Base-by-base conservation (phyloP, 805 yeast genomes). In the Saccharomyces kudriavzevii region DNA sequence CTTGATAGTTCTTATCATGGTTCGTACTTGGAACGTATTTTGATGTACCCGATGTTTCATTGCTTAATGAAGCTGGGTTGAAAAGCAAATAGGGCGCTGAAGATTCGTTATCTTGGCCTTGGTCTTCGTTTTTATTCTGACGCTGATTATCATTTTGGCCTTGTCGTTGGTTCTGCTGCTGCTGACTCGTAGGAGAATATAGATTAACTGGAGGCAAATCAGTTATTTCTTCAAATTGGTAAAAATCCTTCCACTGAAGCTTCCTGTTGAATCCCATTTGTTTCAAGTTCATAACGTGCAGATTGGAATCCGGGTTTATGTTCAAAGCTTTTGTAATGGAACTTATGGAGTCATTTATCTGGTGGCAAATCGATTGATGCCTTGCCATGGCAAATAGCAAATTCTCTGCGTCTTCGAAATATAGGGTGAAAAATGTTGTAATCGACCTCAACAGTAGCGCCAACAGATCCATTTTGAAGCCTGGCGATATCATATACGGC, bases 361-460 rank as follows among this genome's bases (percentile, higher is more conserved):
- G 70, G n/a, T 55, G 31, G 22, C 73, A 57, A 5, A 71, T 55
- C 24, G 58, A 60, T 51, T 70, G 74, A 57, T 74, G 71, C 45
- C 72, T 70, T 4, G 70, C 56, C 6, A 85, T 61, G 0, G 80
- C 72, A 60, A 75, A 83, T 8, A 84, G 61, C 55, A 85, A 68
- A 65, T 82, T 77, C 53, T 82, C 67, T 1, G 85, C 77, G 29
- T 81, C 80, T 25, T 68, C 67, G 5, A 82, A 83, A 58, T 73
- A 63, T 48, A 82, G 74, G n/a, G 78, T 64, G 2, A 80, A 69
- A 3, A 82, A 74, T 25, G 78, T 79, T 49, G 83, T 74, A 3
- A 84, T 65, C 1, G 86, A 71, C 51, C 87, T 72, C 4, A 85
- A 57, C n/a, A 86, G 45, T 11, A 86, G 65, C 0, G 90, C 84